These are phyloP conservation scores for Diaporthe vexans DNA, from an alignment of 2,329 filamentous ascomycete species.

Conservation along the genomic window DNA sequence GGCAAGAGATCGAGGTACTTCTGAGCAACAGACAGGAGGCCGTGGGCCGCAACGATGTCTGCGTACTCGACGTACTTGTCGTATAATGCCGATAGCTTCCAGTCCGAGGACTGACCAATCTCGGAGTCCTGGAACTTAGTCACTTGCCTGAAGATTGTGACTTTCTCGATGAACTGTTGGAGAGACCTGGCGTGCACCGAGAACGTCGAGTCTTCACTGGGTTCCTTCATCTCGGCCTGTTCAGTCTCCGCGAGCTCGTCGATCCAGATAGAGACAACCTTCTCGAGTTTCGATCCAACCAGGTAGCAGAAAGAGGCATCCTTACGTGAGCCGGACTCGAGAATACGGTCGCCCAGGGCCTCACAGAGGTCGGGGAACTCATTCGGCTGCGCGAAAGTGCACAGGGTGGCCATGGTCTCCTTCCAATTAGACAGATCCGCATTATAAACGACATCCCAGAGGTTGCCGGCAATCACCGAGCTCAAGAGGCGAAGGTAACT, in stretches of 20 bases:
- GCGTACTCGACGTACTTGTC: slow-evolving; percentile 98
- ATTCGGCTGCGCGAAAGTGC: slow-evolving; percentile 91
- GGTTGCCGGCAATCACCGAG: slow-evolving; percentile 94
- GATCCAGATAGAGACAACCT: slow-evolving; percentile 96
- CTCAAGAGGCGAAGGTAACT: slow-evolving; percentile 93
- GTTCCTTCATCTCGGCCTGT: slow-evolving; percentile 77
- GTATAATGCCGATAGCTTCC: slow-evolving; percentile 91
- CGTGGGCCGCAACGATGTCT: slow-evolving; percentile 92
- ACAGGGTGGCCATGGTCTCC: slow-evolving; percentile 94
- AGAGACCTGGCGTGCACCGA: slow-evolving; percentile 90
- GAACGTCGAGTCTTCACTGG: slow-evolving; percentile 83
- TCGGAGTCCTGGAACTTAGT: slow-evolving; percentile 91
- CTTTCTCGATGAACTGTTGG: slow-evolving; percentile 97
- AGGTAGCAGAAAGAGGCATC: slow-evolving; percentile 98
- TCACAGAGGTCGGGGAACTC: slow-evolving; percentile 98
- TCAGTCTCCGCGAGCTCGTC: slow-evolving; percentile 89
- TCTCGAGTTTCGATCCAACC: slow-evolving; percentile 95
- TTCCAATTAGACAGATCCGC: slow-evolving; percentile 95
- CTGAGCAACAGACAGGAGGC: slow-evolving; percentile 87
- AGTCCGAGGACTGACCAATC: slow-evolving; percentile 77
- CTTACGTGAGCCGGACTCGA: slow-evolving; percentile 82
- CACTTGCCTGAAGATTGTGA: slow-evolving; percentile 94
- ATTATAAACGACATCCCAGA: slow-evolving; percentile 98
- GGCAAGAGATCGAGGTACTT: slow-evolving; percentile 93
- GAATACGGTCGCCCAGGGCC: slow-evolving; percentile 90